These are phyloP conservation scores for Clavulina sp. DNA, from an alignment of 768 basidiomycete genomes.

Conservation along the genomic window DNA sequence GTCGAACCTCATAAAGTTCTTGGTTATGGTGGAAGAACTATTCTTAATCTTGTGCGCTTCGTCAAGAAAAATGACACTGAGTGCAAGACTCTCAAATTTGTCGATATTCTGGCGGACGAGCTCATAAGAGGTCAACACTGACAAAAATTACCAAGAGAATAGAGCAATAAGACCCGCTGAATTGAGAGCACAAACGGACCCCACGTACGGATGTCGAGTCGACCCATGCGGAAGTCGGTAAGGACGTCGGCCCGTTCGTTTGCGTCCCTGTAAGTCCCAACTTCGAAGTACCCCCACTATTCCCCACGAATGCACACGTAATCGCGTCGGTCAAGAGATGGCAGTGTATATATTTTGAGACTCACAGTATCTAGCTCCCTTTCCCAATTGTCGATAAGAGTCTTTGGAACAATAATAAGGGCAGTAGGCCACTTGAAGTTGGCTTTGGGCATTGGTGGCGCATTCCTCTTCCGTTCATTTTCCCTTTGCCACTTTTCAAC, in stretches of 20 bases:
- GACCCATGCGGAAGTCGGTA: conserved; percentile 59
- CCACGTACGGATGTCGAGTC: conserved; percentile 63
- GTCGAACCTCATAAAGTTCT: conserved; percentile 51
- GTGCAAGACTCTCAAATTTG: conserved; percentile 45
- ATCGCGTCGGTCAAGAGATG: neutral
- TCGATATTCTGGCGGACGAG: conserved; percentile 55
- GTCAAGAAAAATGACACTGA: conserved; percentile 64
- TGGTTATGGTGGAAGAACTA: conserved; percentile 40
- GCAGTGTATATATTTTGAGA: neutral
- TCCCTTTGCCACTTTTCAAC: conserved; percentile 51
- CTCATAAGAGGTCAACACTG: conserved; percentile 74
- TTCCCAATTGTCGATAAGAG: conserved; percentile 77
- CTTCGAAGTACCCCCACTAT: conserved; percentile 92
- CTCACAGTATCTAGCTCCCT: conserved; percentile 69
- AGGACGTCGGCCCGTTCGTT: conserved; percentile 38
- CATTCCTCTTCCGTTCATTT: conserved; percentile 25
- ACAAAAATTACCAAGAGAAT: neutral
- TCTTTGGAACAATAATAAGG: conserved; percentile 72
- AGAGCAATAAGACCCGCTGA: too few relatives aligned
- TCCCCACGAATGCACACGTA: neutral
- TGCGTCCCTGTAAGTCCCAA: conserved; percentile 46
- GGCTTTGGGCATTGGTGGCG: conserved; percentile 52
- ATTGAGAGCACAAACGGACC: neutral
- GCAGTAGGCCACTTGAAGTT: conserved; percentile 71
- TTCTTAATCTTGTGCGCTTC: conserved; percentile 89